phyloP scores from a whole-genome alignment of 495 filamentous ascomycete species.

The Aspergillus homomorphus region DNA sequence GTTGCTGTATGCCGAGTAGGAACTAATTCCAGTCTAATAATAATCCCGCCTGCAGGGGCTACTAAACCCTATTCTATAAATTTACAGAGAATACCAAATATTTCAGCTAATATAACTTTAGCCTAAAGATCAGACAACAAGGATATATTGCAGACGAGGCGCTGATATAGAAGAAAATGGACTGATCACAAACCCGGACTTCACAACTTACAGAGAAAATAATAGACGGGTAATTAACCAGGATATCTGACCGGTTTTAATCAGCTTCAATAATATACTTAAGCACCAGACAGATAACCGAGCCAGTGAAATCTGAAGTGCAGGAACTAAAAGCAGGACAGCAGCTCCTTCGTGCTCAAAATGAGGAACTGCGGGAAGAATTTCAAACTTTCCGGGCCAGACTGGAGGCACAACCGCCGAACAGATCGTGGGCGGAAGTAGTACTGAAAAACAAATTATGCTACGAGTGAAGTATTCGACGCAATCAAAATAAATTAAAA shows the following conservation, averaged over 20 bases:
- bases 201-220: conserved; percentile 6
- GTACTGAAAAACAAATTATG: too few species aligned
- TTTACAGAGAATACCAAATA: neutral
- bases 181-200: neutral
- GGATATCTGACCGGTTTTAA: conserved; percentile 3
- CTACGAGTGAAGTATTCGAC: too few species aligned
- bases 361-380: conserved; percentile 11
- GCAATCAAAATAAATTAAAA: too few species aligned
- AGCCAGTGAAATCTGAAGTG: conserved; percentile 7
- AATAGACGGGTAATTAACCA: conserved; percentile 10
- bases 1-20: conserved; percentile 2
- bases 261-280: conserved; percentile 11
- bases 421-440: neutral
- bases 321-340: conserved; percentile 13
- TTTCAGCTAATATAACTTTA: too few species aligned
- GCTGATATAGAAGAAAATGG: neutral
- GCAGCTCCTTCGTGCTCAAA: conserved; percentile 9
- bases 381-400: conserved; percentile 4
- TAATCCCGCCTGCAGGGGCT: neutral
- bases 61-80: neutral
- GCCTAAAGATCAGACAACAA: too few species aligned
- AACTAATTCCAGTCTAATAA: conserved; percentile 9
- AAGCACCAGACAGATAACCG: conserved; percentile 4
- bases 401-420: neutral
- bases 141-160: too few species aligned